These are phyloP conservation scores for Nakazawaea wickerhamii DNA, from an alignment of 805 yeast species.

Conservation along the genomic window DNA sequence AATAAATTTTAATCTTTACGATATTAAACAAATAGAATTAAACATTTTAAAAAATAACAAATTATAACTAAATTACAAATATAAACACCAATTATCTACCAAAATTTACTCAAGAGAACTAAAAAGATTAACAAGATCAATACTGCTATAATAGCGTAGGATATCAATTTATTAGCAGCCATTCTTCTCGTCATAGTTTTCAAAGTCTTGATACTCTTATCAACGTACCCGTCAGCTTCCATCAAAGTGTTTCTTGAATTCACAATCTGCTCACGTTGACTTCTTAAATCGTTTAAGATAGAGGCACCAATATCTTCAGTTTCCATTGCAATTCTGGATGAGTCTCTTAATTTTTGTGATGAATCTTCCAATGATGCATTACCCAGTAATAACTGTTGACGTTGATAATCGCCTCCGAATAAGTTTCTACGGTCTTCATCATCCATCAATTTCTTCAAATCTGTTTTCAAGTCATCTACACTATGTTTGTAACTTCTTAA, in stretches of 20 bases:
- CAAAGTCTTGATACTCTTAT: conserved; percentile 78
- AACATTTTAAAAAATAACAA: background rate
- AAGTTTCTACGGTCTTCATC: conserved; percentile 67
- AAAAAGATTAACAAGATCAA: conserved; percentile 74
- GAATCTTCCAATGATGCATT: conserved; percentile 79
- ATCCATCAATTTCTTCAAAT: conserved; percentile 54
- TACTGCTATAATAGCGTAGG: conserved; percentile 88
- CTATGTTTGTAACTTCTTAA: conserved; percentile 66
- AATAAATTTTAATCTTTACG: background rate
- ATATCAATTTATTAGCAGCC: conserved; percentile 85
- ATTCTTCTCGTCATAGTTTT: conserved; percentile 88
- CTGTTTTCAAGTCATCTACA: conserved; percentile 49
- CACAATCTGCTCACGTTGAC: conserved; percentile 88
- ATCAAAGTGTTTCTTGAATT: conserved; percentile 80
- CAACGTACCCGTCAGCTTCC: conserved; percentile 92
- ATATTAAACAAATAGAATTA: background rate
- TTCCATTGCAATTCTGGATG: conserved; percentile 86
- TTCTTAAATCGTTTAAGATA: conserved; percentile 79
- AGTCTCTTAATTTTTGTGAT: conserved; percentile 76
- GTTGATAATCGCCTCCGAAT: conserved; percentile 70
- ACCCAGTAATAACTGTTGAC: conserved; percentile 73
- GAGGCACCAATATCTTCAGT: conserved; percentile 90
- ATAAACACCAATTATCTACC: conserved; percentile 26
- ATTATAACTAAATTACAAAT: background rate
- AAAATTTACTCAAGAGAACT: conserved; percentile 79